Conservation (phyloP, 148 eudicot species). For the Chenopodium quinoa region DNA sequence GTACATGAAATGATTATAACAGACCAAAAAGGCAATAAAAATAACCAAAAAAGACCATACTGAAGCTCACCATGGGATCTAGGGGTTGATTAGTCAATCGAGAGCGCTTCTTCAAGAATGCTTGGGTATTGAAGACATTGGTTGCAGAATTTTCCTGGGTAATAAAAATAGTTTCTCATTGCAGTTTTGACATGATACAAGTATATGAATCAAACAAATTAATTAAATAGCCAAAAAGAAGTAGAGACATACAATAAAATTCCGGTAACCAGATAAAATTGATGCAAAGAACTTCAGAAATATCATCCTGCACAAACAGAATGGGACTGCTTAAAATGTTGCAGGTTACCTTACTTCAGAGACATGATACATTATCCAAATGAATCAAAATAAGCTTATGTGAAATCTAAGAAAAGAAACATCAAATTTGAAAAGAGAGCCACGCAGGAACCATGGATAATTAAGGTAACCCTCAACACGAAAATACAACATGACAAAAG, state of each 20-base stretch:
- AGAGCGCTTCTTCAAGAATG: constrained; percentile 94
- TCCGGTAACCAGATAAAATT: constrained; percentile 90
- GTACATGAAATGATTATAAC: not conserved
- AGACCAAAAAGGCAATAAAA: not conserved
- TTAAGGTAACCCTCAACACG: not conserved
- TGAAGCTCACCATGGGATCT: constrained; percentile 71
- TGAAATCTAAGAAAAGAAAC: not conserved
- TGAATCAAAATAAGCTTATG: not conserved
- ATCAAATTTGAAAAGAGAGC: not conserved
- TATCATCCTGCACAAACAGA: constrained; percentile 64
- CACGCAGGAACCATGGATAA: not conserved
- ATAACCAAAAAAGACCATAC: not conserved
- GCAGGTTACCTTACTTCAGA: not conserved
- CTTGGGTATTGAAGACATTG: constrained; percentile 91
- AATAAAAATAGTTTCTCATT: not conserved
- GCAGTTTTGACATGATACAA: not conserved
- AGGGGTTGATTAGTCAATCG: constrained; percentile 84
- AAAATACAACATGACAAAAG: not conserved
- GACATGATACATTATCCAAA: not conserved
- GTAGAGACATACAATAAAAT: constrained; percentile 69
- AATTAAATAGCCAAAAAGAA: constrained; percentile 11
- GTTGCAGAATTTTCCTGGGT: constrained; percentile 86
- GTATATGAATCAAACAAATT: not conserved
- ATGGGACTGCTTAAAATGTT: constrained; percentile 6
- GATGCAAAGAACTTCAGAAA: constrained; percentile 95